These are phyloP conservation scores for Ceriops zippeliana DNA, from an alignment of 345 rosid species.

Conservation along the genomic window DNA sequence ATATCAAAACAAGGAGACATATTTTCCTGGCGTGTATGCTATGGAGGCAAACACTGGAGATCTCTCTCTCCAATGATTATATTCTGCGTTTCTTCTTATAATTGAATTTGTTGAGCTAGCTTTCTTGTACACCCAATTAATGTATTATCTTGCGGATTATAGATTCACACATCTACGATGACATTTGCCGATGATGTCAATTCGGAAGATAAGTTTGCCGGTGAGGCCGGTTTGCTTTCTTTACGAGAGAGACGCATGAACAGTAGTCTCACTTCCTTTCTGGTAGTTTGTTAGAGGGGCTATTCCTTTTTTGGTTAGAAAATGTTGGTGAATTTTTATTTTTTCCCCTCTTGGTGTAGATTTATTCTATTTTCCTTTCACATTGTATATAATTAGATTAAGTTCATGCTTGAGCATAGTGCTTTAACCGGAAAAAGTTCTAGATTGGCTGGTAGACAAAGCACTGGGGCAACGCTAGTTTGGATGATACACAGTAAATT, in stretches of 20 bases:
- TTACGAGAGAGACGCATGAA: constrained; percentile 95
- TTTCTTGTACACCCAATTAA: not conserved
- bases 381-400: no score
- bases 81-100: not conserved
- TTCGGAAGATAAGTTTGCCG: constrained; percentile 96
- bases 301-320: not conserved
- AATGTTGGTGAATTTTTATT: not conserved
- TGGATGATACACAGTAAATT: no score
- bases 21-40: constrained; percentile 69
- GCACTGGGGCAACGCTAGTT: no score
- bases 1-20: constrained; percentile 93
- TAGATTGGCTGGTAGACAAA: no score
- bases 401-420: no score
- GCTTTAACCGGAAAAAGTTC: no score
- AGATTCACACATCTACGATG: constrained; percentile 98
- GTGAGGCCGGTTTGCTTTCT: constrained; percentile 96
- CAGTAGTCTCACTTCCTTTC: constrained; percentile 38
- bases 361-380: no score
- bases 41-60: constrained; percentile 2
- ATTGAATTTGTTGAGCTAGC: constrained; percentile 1
- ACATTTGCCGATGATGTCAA: constrained; percentile 95
- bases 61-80: not conserved
- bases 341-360: not conserved
- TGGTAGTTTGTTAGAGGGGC: not conserved
- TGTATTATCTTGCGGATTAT: constrained; percentile 1